A percentile compares a stretch with the other conserved stretches of the same genome.
Evolutionary conservation across 805 yeast species (phyloP).

Genomic region (Kluyveromyces aestuarii): DNA sequence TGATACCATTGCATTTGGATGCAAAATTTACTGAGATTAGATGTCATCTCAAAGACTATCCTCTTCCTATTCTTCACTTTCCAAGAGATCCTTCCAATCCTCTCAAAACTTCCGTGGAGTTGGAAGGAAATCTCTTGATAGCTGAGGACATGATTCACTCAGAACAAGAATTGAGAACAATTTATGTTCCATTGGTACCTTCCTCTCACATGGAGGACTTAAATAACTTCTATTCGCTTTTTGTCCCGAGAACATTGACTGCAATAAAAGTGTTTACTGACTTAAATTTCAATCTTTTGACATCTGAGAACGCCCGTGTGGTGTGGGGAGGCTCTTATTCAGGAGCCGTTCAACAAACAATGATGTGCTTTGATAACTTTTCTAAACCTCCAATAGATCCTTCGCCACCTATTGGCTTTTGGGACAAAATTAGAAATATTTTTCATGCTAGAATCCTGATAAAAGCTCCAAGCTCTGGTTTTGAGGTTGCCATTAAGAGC

Average conservation of each 20-base stretch:
- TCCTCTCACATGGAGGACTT: conserved; percentile 30
- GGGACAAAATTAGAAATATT: conserved; percentile 79
- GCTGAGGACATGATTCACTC: conserved; percentile 53
- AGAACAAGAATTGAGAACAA: conserved; percentile 45
- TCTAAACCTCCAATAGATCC: conserved; percentile 88
- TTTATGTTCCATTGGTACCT: conserved; percentile 55
- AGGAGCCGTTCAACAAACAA: conserved; percentile 74
- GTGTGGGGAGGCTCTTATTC: conserved; percentile 83
- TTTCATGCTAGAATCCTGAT: conserved; percentile 65
- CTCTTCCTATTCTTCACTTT: conserved; percentile 69
- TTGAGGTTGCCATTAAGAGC: conserved; percentile 61
- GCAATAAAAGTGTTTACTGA: conserved; percentile 65
- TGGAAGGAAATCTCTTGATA: conserved; percentile 59
- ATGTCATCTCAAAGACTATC: conserved; percentile 74
- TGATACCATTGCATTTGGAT: conserved; percentile 56
- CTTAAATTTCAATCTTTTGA: conserved; percentile 43
- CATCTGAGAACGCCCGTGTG: conserved; percentile 52
- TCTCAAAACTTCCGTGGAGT: conserved; percentile 24
- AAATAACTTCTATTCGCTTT: conserved; percentile 42
- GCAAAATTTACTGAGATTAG: conserved; percentile 52
- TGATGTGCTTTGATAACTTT: conserved; percentile 70
- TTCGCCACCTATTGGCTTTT: conserved; percentile 74
- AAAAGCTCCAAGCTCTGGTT: conserved; percentile 40
- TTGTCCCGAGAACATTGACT: conserved; percentile 67
- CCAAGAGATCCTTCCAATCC: conserved; percentile 40